Conservation (phyloP, 2,329 filamentous ascomycete species). For the Fusarium chlamydosporum region DNA sequence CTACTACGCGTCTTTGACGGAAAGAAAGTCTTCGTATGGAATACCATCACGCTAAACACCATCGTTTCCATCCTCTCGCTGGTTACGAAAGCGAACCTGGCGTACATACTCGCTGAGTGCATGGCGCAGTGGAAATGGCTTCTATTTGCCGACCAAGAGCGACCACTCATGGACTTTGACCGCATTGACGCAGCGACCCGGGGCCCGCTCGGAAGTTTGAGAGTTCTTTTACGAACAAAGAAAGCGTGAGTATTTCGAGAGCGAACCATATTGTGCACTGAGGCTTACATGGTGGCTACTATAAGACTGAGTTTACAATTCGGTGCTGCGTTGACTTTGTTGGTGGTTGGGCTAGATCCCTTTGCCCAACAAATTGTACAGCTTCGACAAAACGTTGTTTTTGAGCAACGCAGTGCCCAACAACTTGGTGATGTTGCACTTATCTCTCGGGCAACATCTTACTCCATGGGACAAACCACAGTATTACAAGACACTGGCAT, state of each 20-base stretch:
- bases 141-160: slow-evolving; percentile 16
- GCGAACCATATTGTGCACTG: background rate
- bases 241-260: slow-evolving; percentile 23
- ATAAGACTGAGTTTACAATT: slow-evolving; percentile 11
- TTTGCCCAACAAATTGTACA: slow-evolving; percentile 28
- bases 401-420: background rate
- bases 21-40: slow-evolving; percentile 29
- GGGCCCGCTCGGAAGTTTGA: slow-evolving; percentile 32
- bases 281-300: background rate
- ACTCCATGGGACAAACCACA: slow-evolving; percentile 6
- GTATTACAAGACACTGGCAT: background rate
- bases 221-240: slow-evolving; percentile 9
- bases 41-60: slow-evolving; percentile 40
- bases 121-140: slow-evolving; percentile 46
- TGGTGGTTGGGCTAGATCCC: slow-evolving; percentile 24
- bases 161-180: slow-evolving; percentile 42
- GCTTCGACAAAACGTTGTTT: slow-evolving; percentile 14
- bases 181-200: slow-evolving; percentile 36
- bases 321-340: slow-evolving; percentile 27
- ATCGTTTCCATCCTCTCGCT: slow-evolving; percentile 36
- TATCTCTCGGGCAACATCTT: slow-evolving; percentile 9
- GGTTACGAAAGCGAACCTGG: slow-evolving; percentile 25
- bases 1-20: slow-evolving; percentile 20
- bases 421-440: slow-evolving; percentile 3
- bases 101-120: slow-evolving; percentile 26